Conservation (phyloP, 768 basidiomycete genomes). For the Brasilioporus rufonigricans region DNA sequence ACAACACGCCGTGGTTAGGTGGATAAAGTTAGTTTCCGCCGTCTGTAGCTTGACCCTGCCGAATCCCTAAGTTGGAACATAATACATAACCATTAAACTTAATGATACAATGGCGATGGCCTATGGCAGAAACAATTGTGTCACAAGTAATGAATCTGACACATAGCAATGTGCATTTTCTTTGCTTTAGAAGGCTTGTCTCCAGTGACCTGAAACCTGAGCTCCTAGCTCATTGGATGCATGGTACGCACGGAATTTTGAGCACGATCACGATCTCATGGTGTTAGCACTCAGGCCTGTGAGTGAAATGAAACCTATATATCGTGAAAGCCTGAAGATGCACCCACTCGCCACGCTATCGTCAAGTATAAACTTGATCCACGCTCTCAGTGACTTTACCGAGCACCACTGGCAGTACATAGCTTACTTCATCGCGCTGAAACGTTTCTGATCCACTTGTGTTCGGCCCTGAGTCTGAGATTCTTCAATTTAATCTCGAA, state of each 20-base stretch:
- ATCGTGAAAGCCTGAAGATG: not conserved
- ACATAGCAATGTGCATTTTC: not conserved
- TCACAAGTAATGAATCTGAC: not conserved
- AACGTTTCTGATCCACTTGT: constrained; percentile 26
- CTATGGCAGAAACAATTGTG: constrained; percentile 2
- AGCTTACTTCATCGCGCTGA: constrained; percentile 18
- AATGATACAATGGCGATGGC: not conserved
- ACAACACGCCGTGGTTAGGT: constrained; percentile 5
- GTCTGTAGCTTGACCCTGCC: constrained; percentile 3
- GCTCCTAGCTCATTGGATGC: not conserved
- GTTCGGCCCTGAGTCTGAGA: constrained; percentile 25
- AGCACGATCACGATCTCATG: constrained; percentile 1
- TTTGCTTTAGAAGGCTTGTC: not conserved
- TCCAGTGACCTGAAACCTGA: not conserved
- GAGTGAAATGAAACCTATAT: not conserved
- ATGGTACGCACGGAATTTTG: not conserved
- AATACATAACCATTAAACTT: constrained; percentile 5
- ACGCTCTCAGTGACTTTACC: constrained; percentile 9
- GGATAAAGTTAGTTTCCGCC: constrained; percentile 4
- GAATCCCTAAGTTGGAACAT: constrained; percentile 1
- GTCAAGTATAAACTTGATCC: constrained; percentile 8
- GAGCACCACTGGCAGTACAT: not conserved
- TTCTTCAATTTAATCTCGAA: constrained; percentile 24
- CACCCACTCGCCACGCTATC: constrained; percentile 4
- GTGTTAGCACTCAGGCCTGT: not conserved